Base-by-base conservation (phyloP, 495 filamentous ascomycete species). In the Xylaria castorea region DNA sequence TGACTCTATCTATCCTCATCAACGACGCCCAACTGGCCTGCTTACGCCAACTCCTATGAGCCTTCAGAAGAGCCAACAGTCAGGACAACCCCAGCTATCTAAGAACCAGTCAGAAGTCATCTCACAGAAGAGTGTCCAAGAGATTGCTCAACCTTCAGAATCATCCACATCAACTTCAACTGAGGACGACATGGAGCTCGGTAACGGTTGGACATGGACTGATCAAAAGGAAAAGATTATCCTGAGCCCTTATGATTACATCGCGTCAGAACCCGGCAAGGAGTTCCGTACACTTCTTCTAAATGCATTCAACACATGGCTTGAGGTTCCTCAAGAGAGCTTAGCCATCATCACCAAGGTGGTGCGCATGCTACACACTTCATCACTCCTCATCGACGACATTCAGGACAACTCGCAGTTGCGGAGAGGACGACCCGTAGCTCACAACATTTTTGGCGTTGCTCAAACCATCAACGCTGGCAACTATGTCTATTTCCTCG, bases 381-480 rank as follows among this genome's bases (percentile, higher is more conserved):
- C 93, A 30, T 94, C 92, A 0, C 83, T 96, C 27, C 83, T 96
- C 61, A 72, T 97, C 71, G 94, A 97, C 76, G 94, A 94, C 77
- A 91, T 93, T 27, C 89, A 94, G 82, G 92, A 97, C 80, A 88
- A 84, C 46, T 94, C 92, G 0, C 73, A 87, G 46, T 86, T 97
- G 16, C 89, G 94, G 30, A 89, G 94, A 70, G 94, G 94, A 32
- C 85, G 92, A 38, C 94, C 94, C 3, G 93, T 96, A 40, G 92
- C 94, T 0, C 93, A 97, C 81, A 89, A 85, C 74, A 94, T 97
- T 55, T 97, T 95, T 77, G 94, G 94, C 40, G 90, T 89, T 0
- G 91, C 92, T 5, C 94, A 96, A 77, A 95, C 93, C 8, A 95
- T 97, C 81, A 97, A 97, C 79, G 91, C 91, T 0, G 93, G 93